These are phyloP conservation scores for Jacaranda copaia DNA, from an alignment of 257 asterid genomes.

Conservation along the genomic window DNA sequence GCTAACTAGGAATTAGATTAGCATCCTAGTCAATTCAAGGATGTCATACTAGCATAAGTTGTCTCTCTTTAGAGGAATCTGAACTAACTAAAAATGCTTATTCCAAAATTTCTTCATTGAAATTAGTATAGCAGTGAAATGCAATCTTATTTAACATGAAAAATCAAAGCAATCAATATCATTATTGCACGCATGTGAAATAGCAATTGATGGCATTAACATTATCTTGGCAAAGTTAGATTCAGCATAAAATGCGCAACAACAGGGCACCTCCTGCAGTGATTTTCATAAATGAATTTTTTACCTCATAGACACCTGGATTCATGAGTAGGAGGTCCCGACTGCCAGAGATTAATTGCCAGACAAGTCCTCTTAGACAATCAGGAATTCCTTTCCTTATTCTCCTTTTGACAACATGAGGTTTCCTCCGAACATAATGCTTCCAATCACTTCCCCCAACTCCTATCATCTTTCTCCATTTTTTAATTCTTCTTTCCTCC, in stretches of 20 bases:
- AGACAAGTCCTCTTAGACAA: conserved; percentile 96
- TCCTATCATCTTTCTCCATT: conserved; percentile 99
- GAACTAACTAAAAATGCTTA: conserved; percentile 10
- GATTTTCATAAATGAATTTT: conserved; percentile 14
- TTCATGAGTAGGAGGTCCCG: conserved; percentile 97
- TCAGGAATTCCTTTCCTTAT: conserved; percentile 98
- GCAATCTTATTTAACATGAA: no score
- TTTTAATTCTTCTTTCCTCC: conserved; percentile 89
- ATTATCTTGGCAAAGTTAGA: conserved; percentile 3
- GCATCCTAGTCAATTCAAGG: conserved; percentile 26
- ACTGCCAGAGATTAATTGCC: conserved; percentile 98
- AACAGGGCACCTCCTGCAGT: neutral
- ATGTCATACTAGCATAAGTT: neutral
- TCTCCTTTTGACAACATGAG: conserved; percentile 93
- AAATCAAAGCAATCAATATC: neutral
- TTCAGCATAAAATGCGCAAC: conserved; percentile 1
- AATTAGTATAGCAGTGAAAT: neutral
- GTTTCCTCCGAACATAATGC: conserved; percentile 93
- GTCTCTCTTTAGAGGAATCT: conserved; percentile 3
- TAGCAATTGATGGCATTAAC: neutral
- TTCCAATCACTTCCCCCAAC: conserved; percentile 99
- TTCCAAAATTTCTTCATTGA: neutral
- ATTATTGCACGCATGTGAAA: neutral
- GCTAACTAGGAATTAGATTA: conserved; percentile 4
- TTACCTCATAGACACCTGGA: conserved; percentile 99